A percentile compares a stretch with the other conserved stretches of the same genome.
Conservation (phyloP, 352 stramenopile genomes). For the Pythium biforme region DNA sequence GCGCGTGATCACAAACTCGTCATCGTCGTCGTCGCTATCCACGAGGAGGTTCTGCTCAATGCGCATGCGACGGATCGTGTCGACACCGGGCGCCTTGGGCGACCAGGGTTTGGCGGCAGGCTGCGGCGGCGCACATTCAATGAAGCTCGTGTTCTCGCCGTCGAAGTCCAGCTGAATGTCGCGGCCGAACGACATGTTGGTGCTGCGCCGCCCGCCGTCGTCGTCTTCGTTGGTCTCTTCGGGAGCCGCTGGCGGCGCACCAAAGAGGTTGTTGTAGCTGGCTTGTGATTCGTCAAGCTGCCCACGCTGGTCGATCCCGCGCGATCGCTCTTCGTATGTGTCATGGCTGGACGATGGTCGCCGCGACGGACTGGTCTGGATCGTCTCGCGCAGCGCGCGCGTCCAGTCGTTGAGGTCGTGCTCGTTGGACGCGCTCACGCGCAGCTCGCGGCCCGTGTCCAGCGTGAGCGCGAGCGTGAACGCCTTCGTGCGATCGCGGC, state of each 20-base stretch:
- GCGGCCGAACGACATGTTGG: conserved; percentile 50
- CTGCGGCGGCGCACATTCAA: conserved; percentile 47
- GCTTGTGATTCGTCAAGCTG: conserved; percentile 4
- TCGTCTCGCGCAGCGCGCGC: conserved; percentile 45
- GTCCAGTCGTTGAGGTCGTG: conserved; percentile 74
- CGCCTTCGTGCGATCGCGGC: conserved; percentile 50
- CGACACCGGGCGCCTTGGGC: conserved; percentile 52
- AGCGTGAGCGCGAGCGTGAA: conserved; percentile 67
- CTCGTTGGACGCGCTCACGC: conserved; percentile 60
- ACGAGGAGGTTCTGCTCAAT: conserved; percentile 30
- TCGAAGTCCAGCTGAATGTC: conserved; percentile 65
- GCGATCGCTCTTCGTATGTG: neutral
- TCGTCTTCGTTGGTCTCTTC: conserved; percentile 11
- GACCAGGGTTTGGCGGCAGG: conserved; percentile 54
- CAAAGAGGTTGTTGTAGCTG: conserved; percentile 22
- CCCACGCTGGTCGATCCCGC: neutral
- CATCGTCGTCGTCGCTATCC: conserved; percentile 21
- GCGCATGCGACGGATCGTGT: conserved; percentile 69
- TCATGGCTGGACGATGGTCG: neutral
- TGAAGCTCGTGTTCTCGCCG: conserved; percentile 61
- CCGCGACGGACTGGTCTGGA: conserved; percentile 25
- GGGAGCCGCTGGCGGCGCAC: neutral
- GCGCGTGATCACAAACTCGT: conserved; percentile 7
- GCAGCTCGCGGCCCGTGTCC: conserved; percentile 62
- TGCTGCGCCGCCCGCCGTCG: conserved; percentile 22